A percentile compares a stretch with the other conserved stretches of the same genome.
Evolutionary conservation across 2,329 filamentous ascomycete genomes (phyloP).

Genomic region (Emmonsiellopsis sp.): DNA sequence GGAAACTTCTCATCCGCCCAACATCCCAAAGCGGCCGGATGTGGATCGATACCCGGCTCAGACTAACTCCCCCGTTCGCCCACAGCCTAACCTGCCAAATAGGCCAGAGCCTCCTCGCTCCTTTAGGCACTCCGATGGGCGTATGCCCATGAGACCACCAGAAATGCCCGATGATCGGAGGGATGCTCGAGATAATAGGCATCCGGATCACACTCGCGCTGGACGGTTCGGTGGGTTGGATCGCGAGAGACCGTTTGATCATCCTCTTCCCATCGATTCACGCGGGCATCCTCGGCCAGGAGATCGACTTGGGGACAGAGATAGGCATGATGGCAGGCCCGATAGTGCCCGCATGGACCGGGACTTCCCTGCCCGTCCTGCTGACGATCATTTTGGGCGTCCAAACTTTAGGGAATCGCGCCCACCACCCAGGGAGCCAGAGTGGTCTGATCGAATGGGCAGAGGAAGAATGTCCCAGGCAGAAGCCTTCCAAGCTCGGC

Average conservation of each 20-base stretch:
- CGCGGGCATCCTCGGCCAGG: conserved; percentile 28
- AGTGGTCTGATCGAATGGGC: conserved; percentile 29
- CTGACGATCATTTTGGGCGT: conserved; percentile 33
- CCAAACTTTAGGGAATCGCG: conserved; percentile 27
- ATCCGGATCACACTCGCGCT: conserved; percentile 27
- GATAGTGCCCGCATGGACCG: conserved; percentile 15
- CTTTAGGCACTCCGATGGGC: conserved; percentile 27
- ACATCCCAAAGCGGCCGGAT: conserved; percentile 32
- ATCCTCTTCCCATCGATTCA: conserved; percentile 18
- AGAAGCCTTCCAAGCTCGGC: conserved; percentile 20
- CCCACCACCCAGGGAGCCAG: conserved; percentile 24
- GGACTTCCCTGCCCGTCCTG: conserved; percentile 24
- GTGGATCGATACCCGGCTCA: conserved; percentile 22
- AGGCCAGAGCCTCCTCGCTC: conserved; percentile 24
- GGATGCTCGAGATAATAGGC: conserved; percentile 25
- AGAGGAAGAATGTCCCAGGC: conserved; percentile 22
- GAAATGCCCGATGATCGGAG: conserved; percentile 31
- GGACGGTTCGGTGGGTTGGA: conserved; percentile 29
- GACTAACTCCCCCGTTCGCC: conserved; percentile 18
- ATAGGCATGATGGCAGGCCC: conserved; percentile 17
- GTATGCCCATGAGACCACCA: conserved; percentile 28
- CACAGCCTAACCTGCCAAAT: conserved; percentile 28
- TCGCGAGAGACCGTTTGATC: conserved; percentile 27
- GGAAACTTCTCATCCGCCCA: conserved; percentile 21
- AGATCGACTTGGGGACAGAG: conserved; percentile 19